A percentile compares a stretch with the other conserved stretches of the same genome.
These are phyloP conservation scores for Diplogelasinospora grovesii DNA, from an alignment of 495 filamentous ascomycete species.

Conservation along the genomic window DNA sequence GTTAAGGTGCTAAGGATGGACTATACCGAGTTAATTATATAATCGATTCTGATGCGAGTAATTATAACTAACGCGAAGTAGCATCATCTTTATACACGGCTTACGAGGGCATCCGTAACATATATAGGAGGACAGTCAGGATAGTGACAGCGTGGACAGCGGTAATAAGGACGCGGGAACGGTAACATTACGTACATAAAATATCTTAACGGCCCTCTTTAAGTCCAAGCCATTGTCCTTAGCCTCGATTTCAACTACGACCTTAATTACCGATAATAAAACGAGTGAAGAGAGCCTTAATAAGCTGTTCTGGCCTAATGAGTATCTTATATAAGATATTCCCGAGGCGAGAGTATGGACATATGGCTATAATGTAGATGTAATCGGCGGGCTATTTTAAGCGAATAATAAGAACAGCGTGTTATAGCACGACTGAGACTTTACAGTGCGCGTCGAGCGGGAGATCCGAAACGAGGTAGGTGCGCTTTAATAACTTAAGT, in stretches of 20 bases:
- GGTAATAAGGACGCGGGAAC: not conserved
- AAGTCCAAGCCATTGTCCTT: no score
- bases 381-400: constrained; percentile 26
- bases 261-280: no score
- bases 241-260: no score
- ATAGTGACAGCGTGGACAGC: not conserved
- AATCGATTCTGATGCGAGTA: not conserved
- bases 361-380: constrained; percentile 40
- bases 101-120: constrained; percentile 25
- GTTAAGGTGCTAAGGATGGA: not conserved
- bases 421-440: constrained; percentile 27
- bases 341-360: constrained; percentile 34
- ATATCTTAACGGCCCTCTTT: no score
- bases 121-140: constrained; percentile 32
- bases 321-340: constrained; percentile 29
- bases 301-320: constrained; percentile 32
- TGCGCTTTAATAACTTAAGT: no score
- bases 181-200: no score
- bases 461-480: constrained; percentile 24
- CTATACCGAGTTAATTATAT: constrained; percentile 11
- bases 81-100: constrained; percentile 31
- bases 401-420: constrained; percentile 32
- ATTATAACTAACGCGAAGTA: constrained; percentile 1
- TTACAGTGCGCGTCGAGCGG: constrained; percentile 20
- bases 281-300: no score